A percentile compares a stretch with the other conserved stretches of the same genome.
Evolutionary conservation across 2,329 filamentous ascomycete species (phyloP).

Genomic region (Cercospora sp.): DNA sequence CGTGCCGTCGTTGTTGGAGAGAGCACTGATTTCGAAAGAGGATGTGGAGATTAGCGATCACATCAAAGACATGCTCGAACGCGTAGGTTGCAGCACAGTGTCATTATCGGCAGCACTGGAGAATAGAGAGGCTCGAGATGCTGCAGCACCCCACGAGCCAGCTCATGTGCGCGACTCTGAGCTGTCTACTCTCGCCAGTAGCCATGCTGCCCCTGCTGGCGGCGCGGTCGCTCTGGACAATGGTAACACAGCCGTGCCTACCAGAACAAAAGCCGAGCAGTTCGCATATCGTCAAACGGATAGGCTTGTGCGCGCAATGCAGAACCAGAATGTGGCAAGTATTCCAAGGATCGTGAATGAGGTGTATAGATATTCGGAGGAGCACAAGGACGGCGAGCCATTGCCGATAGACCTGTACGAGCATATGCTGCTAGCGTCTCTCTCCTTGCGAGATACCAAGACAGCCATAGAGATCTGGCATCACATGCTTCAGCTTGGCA

Average conservation of each 20-base stretch:
- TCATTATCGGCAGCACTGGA: background rate
- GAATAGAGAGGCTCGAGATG: background rate
- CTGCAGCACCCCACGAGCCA: background rate
- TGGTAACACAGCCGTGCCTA: background rate
- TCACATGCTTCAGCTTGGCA: slow-evolving; percentile 54
- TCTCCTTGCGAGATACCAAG: slow-evolving; percentile 45
- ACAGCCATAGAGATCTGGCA: slow-evolving; percentile 59
- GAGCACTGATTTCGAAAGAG: background rate
- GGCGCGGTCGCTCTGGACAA: background rate
- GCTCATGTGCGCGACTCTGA: background rate
- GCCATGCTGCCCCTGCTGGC: background rate
- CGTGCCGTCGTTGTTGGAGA: slow-evolving; percentile 2
- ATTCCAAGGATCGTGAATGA: slow-evolving; percentile 14
- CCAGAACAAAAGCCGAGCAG: slow-evolving; percentile 2
- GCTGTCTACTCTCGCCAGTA: background rate
- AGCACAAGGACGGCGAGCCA: slow-evolving; percentile 2
- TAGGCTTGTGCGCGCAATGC: slow-evolving; percentile 17
- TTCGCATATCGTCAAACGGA: slow-evolving; percentile 16
- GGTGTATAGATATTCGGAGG: slow-evolving; percentile 10
- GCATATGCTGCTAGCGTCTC: slow-evolving; percentile 50
- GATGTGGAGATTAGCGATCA: background rate
- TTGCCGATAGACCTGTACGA: slow-evolving; percentile 38
- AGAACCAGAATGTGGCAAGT: background rate
- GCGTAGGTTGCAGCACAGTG: background rate
- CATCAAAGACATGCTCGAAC: slow-evolving; percentile 8